Evolutionary conservation across 345 rosid genomes (phyloP).

Genomic region (Populus davidiana): DNA sequence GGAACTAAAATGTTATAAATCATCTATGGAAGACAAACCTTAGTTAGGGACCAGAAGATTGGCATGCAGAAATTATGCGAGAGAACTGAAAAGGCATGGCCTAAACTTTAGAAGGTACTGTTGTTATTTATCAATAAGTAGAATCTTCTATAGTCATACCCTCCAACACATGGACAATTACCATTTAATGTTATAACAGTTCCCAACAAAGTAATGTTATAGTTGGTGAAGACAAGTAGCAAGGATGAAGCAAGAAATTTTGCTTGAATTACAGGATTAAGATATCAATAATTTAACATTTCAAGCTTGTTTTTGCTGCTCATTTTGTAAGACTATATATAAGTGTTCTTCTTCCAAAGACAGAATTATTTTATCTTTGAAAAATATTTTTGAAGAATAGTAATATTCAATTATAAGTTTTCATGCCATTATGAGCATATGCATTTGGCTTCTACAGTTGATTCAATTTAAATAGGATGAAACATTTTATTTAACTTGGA

Average conservation of each 20-base stretch:
- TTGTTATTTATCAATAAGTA: neutral
- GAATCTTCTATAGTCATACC: neutral
- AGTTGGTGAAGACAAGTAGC: neutral
- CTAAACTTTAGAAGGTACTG: neutral
- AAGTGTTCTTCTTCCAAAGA: neutral
- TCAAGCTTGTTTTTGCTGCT: neutral
- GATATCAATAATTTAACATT: neutral
- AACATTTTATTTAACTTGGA: neutral
- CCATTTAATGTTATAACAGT: neutral
- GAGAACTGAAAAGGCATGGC: neutral
- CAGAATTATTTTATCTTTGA: neutral
- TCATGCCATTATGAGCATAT: neutral
- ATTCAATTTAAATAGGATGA: neutral
- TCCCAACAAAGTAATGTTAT: neutral
- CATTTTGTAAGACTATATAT: neutral
- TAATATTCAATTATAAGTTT: neutral
- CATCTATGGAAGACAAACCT: neutral
- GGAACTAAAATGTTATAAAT: neutral
- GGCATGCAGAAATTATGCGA: neutral
- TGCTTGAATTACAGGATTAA: neutral
- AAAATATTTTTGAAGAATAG: neutral
- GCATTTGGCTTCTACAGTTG: neutral
- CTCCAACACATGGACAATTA: neutral
- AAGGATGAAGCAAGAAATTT: neutral
- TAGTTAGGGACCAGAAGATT: neutral